Base-by-base conservation (phyloP, 225 moss, liverwort and hornwort species). In the Physcomitrium patens region DNA sequence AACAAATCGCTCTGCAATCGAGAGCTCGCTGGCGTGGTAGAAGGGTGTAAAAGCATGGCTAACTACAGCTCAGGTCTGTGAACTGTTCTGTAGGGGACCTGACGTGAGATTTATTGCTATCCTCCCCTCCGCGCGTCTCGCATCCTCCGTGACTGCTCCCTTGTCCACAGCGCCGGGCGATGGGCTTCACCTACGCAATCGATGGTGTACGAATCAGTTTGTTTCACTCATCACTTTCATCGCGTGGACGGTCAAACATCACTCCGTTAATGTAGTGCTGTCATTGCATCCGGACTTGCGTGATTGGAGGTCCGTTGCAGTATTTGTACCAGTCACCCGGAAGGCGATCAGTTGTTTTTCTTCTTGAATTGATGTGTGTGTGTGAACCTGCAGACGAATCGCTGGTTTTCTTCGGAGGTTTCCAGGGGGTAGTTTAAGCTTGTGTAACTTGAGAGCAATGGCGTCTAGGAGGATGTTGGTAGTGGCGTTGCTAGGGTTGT, bases 21-120 rank as follows among this genome's bases (percentile, higher is more conserved):
- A 37, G 31, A 37, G 31, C 31, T 37, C 0, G 31, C 31, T 37
- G 5, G 31, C 31, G 31, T 37, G 31, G 31, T 37, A 37, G 31
- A 37, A 37, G 31, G 24, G 49, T 70, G 19, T 64, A 8, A 16
- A n/a, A 78, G 72, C 72, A 68, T 73, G 73, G 73, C 53, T 67
- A 79, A n/a, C 68, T 73, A 73, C 73, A 73, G 78, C 67, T 49
- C 60, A 27, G 67, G 68, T 37, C 73, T 68, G 73, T 73, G 45
- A 53, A 68, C 8, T 67, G 8, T 15, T 12, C 15, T 2, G 2
- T 12, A 49, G 49, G 49, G 44, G 61, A 4, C 4, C 67, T 54
- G 53, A 54, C 53, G 53, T 8, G 53, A n/a, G 15, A 54, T 50
- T 8, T 19, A 19, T 73, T 79, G 79, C 62, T 68, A 78, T 71